phyloP scores from a whole-genome alignment of 768 basidiomycete species.

The Tylopilus rubrobrunneus region DNA sequence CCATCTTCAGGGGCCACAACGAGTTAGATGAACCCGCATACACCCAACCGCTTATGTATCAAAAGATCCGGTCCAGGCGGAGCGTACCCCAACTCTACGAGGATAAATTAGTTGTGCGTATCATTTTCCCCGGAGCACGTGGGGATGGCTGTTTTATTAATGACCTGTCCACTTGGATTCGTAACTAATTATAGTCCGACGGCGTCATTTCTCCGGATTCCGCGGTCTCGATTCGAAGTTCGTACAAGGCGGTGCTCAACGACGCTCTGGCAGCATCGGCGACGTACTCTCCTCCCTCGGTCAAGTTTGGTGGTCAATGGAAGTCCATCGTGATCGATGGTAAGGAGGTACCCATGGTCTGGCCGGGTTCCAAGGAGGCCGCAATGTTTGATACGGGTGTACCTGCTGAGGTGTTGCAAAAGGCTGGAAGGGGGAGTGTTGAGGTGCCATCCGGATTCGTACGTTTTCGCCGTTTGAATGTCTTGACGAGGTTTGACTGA shows the following conservation, averaged over 20 bases:
- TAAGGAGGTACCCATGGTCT: slow-evolving; percentile 33
- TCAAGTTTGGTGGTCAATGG: slow-evolving; percentile 73
- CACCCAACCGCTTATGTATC: slow-evolving; percentile 89
- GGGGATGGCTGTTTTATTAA: neutral
- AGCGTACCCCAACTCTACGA: slow-evolving; percentile 84
- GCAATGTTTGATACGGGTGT: slow-evolving; percentile 69
- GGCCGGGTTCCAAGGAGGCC: slow-evolving; percentile 58
- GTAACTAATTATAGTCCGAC: slow-evolving; percentile 16
- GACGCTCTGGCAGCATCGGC: slow-evolving; percentile 49
- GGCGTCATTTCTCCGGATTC: slow-evolving; percentile 46
- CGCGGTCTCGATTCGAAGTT: slow-evolving; percentile 47
- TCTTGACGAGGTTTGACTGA: neutral
- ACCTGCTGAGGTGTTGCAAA: slow-evolving; percentile 42
- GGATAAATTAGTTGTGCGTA: slow-evolving; percentile 64
- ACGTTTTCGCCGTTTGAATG: slow-evolving; percentile 24
- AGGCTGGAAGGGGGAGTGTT: slow-evolving; percentile 69
- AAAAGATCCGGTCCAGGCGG: slow-evolving; percentile 71
- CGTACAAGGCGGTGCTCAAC: slow-evolving; percentile 64
- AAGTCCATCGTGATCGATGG: slow-evolving; percentile 15
- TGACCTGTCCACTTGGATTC: neutral
- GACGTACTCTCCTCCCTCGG: slow-evolving; percentile 44
- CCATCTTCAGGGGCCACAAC: slow-evolving; percentile 69
- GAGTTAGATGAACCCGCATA: slow-evolving; percentile 85
- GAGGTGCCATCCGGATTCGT: slow-evolving; percentile 58
- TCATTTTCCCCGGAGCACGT: neutral